Conservation (phyloP, 2,329 filamentous ascomycete genomes). For the Monosporascus ibericus region DNA sequence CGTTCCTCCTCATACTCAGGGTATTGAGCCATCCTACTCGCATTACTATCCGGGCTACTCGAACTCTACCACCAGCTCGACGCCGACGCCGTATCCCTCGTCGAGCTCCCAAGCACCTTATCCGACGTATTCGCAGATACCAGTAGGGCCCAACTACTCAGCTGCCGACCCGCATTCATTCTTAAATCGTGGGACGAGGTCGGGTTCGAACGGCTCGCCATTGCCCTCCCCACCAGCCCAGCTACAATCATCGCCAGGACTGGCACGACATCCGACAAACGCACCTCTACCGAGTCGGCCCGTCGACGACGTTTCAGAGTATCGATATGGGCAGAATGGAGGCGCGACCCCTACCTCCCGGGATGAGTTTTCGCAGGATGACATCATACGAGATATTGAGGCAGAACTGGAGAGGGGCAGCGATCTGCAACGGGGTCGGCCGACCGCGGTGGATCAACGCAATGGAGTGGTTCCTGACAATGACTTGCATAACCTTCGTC, state of each 20-base stretch:
- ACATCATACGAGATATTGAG: constrained; percentile 53
- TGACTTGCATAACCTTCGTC: constrained; percentile 40
- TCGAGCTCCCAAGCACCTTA: constrained; percentile 42
- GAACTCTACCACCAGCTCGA: constrained; percentile 33
- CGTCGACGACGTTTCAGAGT: constrained; percentile 37
- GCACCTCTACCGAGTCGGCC: constrained; percentile 52
- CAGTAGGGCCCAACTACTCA: constrained; percentile 45
- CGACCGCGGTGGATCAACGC: constrained; percentile 25
- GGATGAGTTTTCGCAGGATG: constrained; percentile 42
- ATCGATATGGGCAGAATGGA: constrained; percentile 35
- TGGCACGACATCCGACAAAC: constrained; percentile 54
- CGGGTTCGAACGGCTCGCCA: constrained; percentile 45
- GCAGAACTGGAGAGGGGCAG: constrained; percentile 40
- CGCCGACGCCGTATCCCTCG: constrained; percentile 30
- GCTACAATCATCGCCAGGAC: constrained; percentile 36
- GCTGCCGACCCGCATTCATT: constrained; percentile 40
- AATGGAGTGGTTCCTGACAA: constrained; percentile 43
- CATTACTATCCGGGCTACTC: constrained; percentile 25
- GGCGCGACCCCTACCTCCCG: constrained; percentile 15
- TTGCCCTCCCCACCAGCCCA: constrained; percentile 37
- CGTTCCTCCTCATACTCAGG: constrained; percentile 15
- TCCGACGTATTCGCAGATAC: constrained; percentile 46
- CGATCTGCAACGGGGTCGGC: constrained; percentile 33
- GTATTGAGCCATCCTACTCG: constrained; percentile 25
- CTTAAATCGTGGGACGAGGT: constrained; percentile 37